Evolutionary conservation across 148 eudicot genomes (phyloP).

Genomic region (Dianthus caryophyllus): DNA sequence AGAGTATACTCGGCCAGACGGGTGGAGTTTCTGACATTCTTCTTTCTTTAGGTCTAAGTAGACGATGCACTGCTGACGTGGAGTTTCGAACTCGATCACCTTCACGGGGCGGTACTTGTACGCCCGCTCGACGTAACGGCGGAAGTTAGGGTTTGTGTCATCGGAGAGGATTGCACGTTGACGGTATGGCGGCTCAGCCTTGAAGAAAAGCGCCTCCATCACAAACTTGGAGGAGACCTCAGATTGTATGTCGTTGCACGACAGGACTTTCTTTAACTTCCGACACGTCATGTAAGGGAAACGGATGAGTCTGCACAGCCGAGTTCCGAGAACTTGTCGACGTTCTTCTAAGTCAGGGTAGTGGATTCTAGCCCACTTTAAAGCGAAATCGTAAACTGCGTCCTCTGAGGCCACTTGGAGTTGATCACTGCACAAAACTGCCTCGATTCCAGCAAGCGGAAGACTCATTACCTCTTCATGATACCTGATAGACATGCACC

Average conservation of each 20-base stretch:
- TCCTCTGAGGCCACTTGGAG: slow-evolving; percentile 80
- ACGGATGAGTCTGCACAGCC: slow-evolving; percentile 50
- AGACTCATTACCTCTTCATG: slow-evolving; percentile 58
- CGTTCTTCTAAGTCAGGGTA: slow-evolving; percentile 53
- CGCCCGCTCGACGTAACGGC: slow-evolving; percentile 46
- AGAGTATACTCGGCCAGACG: slow-evolving; percentile 55
- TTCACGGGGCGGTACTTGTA: slow-evolving; percentile 60
- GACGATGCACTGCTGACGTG: slow-evolving; percentile 58
- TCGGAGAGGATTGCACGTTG: slow-evolving; percentile 42
- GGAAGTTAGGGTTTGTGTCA: slow-evolving; percentile 25
- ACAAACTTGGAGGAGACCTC: slow-evolving; percentile 47
- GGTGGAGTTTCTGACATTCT: slow-evolving; percentile 46
- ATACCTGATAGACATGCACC: slow-evolving; percentile 34
- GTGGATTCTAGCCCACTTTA: slow-evolving; percentile 63
- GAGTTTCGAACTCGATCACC: slow-evolving; percentile 48
- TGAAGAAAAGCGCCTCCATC: slow-evolving; percentile 65
- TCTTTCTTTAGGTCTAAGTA: slow-evolving; percentile 60
- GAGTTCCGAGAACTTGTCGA: slow-evolving; percentile 39
- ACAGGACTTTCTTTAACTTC: slow-evolving; percentile 51
- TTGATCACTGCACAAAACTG: slow-evolving; percentile 56
- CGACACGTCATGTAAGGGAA: slow-evolving; percentile 66
- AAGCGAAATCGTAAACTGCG: slow-evolving; percentile 52
- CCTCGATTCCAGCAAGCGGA: slow-evolving; percentile 66
- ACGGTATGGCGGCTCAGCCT: slow-evolving; percentile 56
- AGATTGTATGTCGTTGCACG: slow-evolving; percentile 49